phyloP scores from a whole-genome alignment of 768 basidiomycete species.

The Mycena filopes region DNA sequence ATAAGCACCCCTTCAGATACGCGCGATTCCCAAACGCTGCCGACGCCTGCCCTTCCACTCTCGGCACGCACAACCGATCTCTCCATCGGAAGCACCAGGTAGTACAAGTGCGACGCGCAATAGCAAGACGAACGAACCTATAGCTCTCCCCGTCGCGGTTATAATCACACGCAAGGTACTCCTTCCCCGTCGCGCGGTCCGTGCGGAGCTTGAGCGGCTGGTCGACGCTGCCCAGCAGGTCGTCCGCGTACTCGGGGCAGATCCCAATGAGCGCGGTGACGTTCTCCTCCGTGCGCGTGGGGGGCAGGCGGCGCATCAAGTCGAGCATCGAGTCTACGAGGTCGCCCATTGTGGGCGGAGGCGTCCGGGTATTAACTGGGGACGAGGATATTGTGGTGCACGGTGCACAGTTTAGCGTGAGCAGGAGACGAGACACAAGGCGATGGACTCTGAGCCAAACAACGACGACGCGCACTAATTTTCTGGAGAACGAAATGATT shows the following conservation, averaged over 20 bases:
- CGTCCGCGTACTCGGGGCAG: constrained; percentile 94
- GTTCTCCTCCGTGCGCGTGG: constrained; percentile 88
- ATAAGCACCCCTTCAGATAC: too few relatives aligned
- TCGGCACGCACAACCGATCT: not conserved
- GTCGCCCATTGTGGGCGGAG: constrained; percentile 77
- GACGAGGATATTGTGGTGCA: not conserved
- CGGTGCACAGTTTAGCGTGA: constrained; percentile 12
- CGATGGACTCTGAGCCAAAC: constrained; percentile 19
- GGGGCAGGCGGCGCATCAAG: constrained; percentile 95
- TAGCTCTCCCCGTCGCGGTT: constrained; percentile 93
- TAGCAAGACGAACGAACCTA: constrained; percentile 67
- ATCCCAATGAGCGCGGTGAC: constrained; percentile 83
- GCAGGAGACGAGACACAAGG: not conserved
- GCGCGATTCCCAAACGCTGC: too few relatives aligned
- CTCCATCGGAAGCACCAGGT: not conserved
- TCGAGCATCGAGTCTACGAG: constrained; percentile 94
- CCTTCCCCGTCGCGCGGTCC: constrained; percentile 84
- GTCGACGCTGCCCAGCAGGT: constrained; percentile 94
- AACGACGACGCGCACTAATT: constrained; percentile 11
- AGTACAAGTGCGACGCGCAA: not conserved
- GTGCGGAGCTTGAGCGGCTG: constrained; percentile 87
- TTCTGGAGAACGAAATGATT: not conserved
- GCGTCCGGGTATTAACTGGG: constrained; percentile 1
- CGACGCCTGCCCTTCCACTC: too few relatives aligned
- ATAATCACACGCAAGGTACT: constrained; percentile 95